Evolutionary conservation across 2,329 filamentous ascomycete species (phyloP).

Genomic region (Sarocladiaceae sp.): DNA sequence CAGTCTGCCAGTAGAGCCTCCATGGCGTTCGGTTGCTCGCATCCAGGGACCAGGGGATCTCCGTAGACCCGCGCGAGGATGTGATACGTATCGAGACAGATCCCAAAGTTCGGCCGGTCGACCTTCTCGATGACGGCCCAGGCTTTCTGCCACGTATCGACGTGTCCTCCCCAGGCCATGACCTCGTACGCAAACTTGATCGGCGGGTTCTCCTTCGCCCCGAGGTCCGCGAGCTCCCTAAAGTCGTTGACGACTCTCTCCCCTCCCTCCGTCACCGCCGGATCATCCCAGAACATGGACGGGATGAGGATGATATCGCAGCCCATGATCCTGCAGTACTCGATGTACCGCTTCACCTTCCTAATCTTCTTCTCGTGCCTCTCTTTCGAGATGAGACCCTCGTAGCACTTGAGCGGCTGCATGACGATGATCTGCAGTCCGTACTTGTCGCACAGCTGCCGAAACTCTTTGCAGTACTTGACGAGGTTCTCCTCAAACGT

Average conservation of each 20-base stretch:
- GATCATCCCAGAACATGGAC: slow-evolving; percentile 55
- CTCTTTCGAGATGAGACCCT: slow-evolving; percentile 57
- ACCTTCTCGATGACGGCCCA: slow-evolving; percentile 61
- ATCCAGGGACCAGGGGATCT: slow-evolving; percentile 49
- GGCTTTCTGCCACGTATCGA: slow-evolving; percentile 62
- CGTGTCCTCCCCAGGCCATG: slow-evolving; percentile 61
- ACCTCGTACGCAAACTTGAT: slow-evolving; percentile 67
- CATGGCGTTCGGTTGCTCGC: slow-evolving; percentile 42
- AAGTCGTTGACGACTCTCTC: slow-evolving; percentile 56
- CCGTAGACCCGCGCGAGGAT: slow-evolving; percentile 63
- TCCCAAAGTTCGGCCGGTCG: slow-evolving; percentile 62
- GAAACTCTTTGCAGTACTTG: not conserved
- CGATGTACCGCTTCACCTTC: slow-evolving; percentile 64
- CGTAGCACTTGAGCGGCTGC: slow-evolving; percentile 73
- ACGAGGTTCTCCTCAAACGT: not conserved
- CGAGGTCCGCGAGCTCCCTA: slow-evolving; percentile 58
- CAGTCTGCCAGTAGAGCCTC: slow-evolving; percentile 42
- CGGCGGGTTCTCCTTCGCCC: slow-evolving; percentile 43
- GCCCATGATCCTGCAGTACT: slow-evolving; percentile 52
- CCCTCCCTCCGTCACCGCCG: slow-evolving; percentile 36
- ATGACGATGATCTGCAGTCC: slow-evolving; percentile 48
- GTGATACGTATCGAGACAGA: slow-evolving; percentile 73
- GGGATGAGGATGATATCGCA: slow-evolving; percentile 70
- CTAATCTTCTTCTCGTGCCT: slow-evolving; percentile 50
- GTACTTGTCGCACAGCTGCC: not conserved